These are phyloP conservation scores for Penicillium sp. DNA, from an alignment of 2,329 filamentous ascomycete genomes.

Conservation along the genomic window DNA sequence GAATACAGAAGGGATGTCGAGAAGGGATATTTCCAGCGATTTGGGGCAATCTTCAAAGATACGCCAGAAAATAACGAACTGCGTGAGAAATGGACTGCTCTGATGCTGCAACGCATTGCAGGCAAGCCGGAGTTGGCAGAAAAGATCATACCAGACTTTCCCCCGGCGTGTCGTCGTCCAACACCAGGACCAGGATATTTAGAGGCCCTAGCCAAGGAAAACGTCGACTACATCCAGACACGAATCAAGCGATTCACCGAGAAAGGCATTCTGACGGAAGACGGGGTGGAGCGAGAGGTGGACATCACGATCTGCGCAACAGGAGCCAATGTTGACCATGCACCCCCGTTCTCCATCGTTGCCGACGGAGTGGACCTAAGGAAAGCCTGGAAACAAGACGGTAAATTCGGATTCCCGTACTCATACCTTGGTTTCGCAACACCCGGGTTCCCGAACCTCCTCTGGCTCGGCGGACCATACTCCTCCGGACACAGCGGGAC, in stretches of 20 bases:
- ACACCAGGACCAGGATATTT: constrained; percentile 67
- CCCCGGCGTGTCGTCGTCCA: constrained; percentile 61
- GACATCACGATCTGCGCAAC: constrained; percentile 68
- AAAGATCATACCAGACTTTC: constrained; percentile 60
- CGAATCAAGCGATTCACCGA: constrained; percentile 58
- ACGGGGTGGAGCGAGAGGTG: constrained; percentile 56
- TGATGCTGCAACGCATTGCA: constrained; percentile 55
- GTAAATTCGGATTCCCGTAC: constrained; percentile 61
- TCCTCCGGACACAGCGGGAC: constrained; percentile 61
- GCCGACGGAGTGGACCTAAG: constrained; percentile 55
- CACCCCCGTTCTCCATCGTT: constrained; percentile 60
- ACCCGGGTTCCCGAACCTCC: constrained; percentile 65
- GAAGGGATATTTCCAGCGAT: constrained; percentile 61
- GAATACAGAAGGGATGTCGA: constrained; percentile 58
- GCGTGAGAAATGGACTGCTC: constrained; percentile 47
- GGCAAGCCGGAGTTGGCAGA: constrained; percentile 57
- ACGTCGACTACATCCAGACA: constrained; percentile 60
- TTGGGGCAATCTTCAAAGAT: constrained; percentile 54
- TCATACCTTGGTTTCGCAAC: constrained; percentile 64
- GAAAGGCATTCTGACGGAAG: constrained; percentile 58
- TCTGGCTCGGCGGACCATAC: constrained; percentile 63
- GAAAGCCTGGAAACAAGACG: constrained; percentile 56
- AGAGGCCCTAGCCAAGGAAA: constrained; percentile 60
- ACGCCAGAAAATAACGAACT: constrained; percentile 50
- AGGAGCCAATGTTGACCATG: constrained; percentile 60